These are phyloP conservation scores for Striga asiatica DNA, from an alignment of 257 asterid species.

Conservation along the genomic window DNA sequence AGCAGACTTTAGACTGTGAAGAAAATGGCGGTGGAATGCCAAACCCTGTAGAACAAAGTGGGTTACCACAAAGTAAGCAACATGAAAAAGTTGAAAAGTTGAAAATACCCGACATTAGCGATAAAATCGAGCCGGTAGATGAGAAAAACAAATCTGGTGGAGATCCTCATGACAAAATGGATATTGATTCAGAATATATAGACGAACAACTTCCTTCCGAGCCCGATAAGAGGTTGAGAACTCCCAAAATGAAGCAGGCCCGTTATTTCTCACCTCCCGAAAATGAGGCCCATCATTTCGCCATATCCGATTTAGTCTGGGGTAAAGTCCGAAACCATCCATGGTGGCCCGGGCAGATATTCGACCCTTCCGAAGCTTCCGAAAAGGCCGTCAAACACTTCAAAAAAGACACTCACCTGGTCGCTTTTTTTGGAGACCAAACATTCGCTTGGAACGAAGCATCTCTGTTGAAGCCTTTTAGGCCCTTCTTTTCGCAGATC, in stretches of 20 bases:
- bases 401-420: slow-evolving; percentile 73
- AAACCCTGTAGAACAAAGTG: not conserved
- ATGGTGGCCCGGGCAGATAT: slow-evolving; percentile 99
- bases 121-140: slow-evolving; percentile 15
- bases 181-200: slow-evolving; percentile 19
- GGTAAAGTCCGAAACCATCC: slow-evolving; percentile 97
- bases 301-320: slow-evolving; percentile 82
- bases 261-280: slow-evolving; percentile 48
- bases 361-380: slow-evolving; percentile 75
- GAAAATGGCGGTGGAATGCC: slow-evolving; percentile 17
- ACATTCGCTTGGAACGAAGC: slow-evolving; percentile 96
- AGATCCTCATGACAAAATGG: slow-evolving; percentile 18
- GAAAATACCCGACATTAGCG: slow-evolving; percentile 6
- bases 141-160: slow-evolving; percentile 9
- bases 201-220: slow-evolving; percentile 29
- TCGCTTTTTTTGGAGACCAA: slow-evolving; percentile 89
- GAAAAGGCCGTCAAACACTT: slow-evolving; percentile 63
- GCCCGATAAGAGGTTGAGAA: slow-evolving; percentile 26
- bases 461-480: slow-evolving; percentile 66
- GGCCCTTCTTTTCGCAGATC: slow-evolving; percentile 55
- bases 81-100: slow-evolving; percentile 10
- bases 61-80: slow-evolving; percentile 14
- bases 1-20: slow-evolving; percentile 17
- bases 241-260: slow-evolving; percentile 31
- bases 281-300: slow-evolving; percentile 38